phyloP scores from a whole-genome alignment of 345 rosid genomes.

The Aegle marmelos region DNA sequence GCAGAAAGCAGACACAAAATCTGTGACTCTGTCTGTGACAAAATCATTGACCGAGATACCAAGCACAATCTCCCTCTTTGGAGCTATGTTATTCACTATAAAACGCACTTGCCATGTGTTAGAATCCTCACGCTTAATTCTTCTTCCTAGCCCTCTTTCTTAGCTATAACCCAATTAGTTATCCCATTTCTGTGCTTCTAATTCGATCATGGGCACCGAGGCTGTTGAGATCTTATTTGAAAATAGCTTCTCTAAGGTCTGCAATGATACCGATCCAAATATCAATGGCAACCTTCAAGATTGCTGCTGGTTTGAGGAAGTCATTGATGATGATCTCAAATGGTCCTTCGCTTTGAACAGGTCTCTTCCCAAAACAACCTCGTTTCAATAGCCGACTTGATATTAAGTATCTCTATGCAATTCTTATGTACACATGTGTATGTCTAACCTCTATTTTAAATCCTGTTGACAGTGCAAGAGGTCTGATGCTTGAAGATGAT shows the following conservation, averaged over 20 bases:
- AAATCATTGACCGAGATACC: slow-evolving; percentile 17
- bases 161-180: neutral
- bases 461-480: no score
- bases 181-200: neutral
- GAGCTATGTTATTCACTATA: neutral
- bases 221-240: slow-evolving; percentile 53
- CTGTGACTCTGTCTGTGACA: slow-evolving; percentile 13
- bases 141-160: neutral
- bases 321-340: slow-evolving; percentile 80
- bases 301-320: slow-evolving; percentile 76
- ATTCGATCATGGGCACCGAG: slow-evolving; percentile 53
- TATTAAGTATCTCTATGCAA: neutral
- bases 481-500: no score
- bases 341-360: slow-evolving; percentile 94
- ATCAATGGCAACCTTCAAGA: slow-evolving; percentile 28
- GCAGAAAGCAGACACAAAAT: slow-evolving; percentile 6
- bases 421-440: no score
- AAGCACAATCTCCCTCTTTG: neutral
- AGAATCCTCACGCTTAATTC: neutral
- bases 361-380: slow-evolving; percentile 22
- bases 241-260: slow-evolving; percentile 48
- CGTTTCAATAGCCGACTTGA: neutral
- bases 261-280: slow-evolving; percentile 37
- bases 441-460: no score
- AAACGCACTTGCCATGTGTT: neutral